Evolutionary conservation across 2,329 filamentous ascomycete genomes (phyloP), one percentile per base, ranked within the genome.

Genomic region (Metarhizium sp.): DNA sequence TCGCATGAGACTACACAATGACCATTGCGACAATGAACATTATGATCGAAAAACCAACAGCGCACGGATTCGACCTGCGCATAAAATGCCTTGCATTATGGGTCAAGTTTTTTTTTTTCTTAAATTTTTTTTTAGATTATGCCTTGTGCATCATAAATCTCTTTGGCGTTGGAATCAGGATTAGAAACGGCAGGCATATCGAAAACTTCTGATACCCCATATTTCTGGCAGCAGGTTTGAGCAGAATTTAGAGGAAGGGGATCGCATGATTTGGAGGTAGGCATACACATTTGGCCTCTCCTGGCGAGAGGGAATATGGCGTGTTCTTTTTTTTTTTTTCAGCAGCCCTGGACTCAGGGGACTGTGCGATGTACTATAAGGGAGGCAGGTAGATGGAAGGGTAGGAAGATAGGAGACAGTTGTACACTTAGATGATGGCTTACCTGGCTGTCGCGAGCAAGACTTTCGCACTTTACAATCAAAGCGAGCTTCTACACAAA

Each of bases 151-250:
- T 43, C 30, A 34, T 36, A 20, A 43, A 49, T 46, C 52, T 50
- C 10, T 48, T 45, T 32, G 25, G 45, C 25, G 20, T 48, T 48
- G 13, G 2, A 25, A 50, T 36, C 18, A 40, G 46, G 51, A 11
- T 51, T 40, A 42, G 11, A 55, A n/a, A 36, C 20, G 52, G 45
- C 16, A 55, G 43, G 25, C 43, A 50, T 32, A n/a, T 20, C 18
- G 32, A 52, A 45, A 18, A 52, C 45, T 56, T 47, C 47, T 52
- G 55, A 57, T 57, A 55, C 55, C 55, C 55, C 48, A 18, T 20
- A 55, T 47, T 42, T 55, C 42, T 43, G 42, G 20, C 49, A 47
- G 51, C 34, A 34, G 10, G 30, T 14, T 56, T 53, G 47, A n/a
- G 4, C 43, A 52, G 54, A 32, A 16, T 48, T 11, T 30, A 46